Evolutionary conservation across 257 asterid species (phyloP), one percentile per base, ranked within the genome.

Genomic region (Solanum chiquidenum): DNA sequence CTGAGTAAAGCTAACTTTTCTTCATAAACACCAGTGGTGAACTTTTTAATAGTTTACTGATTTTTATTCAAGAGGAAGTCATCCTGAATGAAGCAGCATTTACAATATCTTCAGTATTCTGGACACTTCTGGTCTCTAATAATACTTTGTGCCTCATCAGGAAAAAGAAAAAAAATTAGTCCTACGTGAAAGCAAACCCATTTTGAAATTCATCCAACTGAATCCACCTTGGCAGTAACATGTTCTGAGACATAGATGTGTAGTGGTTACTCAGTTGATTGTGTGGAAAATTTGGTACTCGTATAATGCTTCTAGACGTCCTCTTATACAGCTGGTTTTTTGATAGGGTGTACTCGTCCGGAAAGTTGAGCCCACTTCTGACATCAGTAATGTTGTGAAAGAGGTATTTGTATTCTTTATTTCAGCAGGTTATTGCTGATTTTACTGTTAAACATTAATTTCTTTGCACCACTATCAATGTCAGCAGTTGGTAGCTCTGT

Each of bases 261-360:
- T 25, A 76, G 83, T 2, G 8, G 20, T 37, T 23, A 75, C 55
- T 75, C 21, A 23, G 52, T 75, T 11, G 60, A 8, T 42, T 77
- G 37, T 12, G 38, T 14, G 64, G 84, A 77, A 77, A 79, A 44
- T 44, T 2, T 44, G 18, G 37, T 79, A 79, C 84, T 79, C 29
- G 64, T 25, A 25, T 79, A 44, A 25, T n/a, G 62, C 64, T 79
- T 42, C 64, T 14, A 14, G 37, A 44, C 12, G 25, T 27, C 64
- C 84, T 79, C 84, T 79, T 25, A 79, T 79, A 79, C 84, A 44
- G 7, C 52, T 74, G 25, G 14, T 79, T 79, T 40, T 87, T 82
- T 88, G 58, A 82, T 91, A 96, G 98, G 98, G 98, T 84, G 96
- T 95, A 82, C 96, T 95, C 60, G 96, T 96, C 75, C 94, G 98